Conservation (phyloP, 1,284 basidiomycete species). For the Trametes polyzona region DNA sequence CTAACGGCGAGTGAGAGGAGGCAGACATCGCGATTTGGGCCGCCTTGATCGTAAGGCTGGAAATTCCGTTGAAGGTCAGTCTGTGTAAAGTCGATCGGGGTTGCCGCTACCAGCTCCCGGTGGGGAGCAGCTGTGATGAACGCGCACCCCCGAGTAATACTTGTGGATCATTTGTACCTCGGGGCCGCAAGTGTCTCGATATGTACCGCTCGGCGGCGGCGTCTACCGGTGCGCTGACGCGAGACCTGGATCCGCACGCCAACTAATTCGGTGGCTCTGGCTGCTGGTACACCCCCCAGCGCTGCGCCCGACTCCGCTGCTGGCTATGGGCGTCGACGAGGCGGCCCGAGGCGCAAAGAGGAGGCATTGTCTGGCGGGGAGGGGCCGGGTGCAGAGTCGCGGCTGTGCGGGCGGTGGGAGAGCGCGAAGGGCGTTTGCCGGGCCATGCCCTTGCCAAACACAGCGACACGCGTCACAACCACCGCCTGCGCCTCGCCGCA, state of each 20-base stretch:
- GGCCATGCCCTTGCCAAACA: conserved; percentile 31
- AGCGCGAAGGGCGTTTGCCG: conserved; percentile 30
- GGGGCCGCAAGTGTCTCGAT: neutral
- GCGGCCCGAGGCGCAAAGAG: neutral
- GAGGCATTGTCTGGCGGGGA: conserved; percentile 1
- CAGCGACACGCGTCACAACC: conserved; percentile 42
- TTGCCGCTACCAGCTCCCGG: no score
- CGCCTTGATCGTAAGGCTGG: neutral
- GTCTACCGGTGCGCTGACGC: neutral
- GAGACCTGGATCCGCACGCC: neutral
- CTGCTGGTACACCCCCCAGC: neutral
- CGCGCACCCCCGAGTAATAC: no score
- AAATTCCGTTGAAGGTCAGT: neutral
- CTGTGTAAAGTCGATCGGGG: no score
- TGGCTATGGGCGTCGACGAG: neutral
- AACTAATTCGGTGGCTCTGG: neutral
- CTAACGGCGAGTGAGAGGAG: neutral
- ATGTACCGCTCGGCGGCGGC: neutral
- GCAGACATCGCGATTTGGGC: neutral
- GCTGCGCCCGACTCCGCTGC: no score
- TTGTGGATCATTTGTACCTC: neutral
- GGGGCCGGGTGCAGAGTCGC: conserved; percentile 17
- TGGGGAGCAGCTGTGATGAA: no score
- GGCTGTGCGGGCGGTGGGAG: conserved; percentile 24
- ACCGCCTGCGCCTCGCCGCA: conserved; percentile 36